These are phyloP conservation scores for Termitomyces sp. DNA, from an alignment of 768 basidiomycete genomes.

Conservation along the genomic window DNA sequence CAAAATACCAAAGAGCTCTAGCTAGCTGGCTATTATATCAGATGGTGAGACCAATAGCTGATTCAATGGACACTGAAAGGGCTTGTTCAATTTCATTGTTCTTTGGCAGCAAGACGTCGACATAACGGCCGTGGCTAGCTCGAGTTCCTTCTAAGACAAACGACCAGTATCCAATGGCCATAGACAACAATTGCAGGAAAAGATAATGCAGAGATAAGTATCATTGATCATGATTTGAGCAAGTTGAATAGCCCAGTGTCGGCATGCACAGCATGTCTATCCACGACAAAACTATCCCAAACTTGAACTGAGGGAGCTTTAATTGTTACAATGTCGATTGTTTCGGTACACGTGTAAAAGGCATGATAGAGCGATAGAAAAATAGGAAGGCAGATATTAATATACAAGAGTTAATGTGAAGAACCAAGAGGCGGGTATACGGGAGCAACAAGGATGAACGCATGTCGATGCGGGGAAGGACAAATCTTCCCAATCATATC, in stretches of 20 bases:
- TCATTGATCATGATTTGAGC: too few species aligned
- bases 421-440: constrained; percentile 17
- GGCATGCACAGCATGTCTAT: too few species aligned
- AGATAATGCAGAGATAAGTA: too few species aligned
- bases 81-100: background rate
- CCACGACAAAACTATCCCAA: too few species aligned
- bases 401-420: constrained; percentile 18
- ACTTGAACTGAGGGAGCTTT: too few species aligned
- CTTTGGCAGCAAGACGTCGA: too few species aligned
- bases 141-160: background rate
- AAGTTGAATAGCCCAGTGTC: too few species aligned
- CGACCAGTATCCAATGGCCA: background rate
- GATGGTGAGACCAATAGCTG: background rate
- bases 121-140: background rate
- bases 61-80: background rate
- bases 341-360: constrained; percentile 13
- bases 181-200: background rate
- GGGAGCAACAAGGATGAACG: constrained; percentile 10
- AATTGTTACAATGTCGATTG: constrained; percentile 10
- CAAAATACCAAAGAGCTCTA: background rate
- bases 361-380: constrained; percentile 15
- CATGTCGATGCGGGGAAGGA: constrained; percentile 1
- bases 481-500: constrained; percentile 10
- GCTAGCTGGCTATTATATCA: background rate
- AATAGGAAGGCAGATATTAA: constrained; percentile 18